These are phyloP conservation scores for Spathaspora jeffriesii DNA, from an alignment of 1,139 yeast species.

Conservation along the genomic window DNA sequence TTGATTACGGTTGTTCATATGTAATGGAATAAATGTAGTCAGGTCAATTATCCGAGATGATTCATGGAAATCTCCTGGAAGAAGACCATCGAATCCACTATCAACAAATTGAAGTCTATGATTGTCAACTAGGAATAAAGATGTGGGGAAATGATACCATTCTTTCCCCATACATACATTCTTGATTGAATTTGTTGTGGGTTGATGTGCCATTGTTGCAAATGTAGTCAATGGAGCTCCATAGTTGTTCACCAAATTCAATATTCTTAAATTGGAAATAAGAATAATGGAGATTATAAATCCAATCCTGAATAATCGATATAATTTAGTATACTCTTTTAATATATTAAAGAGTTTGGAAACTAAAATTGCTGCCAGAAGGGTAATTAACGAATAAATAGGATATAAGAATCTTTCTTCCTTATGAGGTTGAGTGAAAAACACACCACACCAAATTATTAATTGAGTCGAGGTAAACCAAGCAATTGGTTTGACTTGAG, in stretches of 20 bases:
- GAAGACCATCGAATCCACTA: conserved; percentile 82
- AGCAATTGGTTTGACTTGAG: conserved; percentile 11
- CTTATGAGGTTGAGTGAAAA: conserved; percentile 82
- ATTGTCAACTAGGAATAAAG: conserved; percentile 70
- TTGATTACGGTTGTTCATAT: conserved; percentile 73
- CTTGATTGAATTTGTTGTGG: conserved; percentile 7
- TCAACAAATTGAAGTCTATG: conserved; percentile 65
- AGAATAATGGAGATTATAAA: conserved; percentile 8
- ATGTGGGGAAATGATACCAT: conserved; percentile 92
- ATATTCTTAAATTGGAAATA: conserved; percentile 37
- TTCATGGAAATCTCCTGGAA: conserved; percentile 86
- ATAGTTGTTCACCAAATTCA: conserved; percentile 53
- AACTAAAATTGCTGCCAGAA: conserved; percentile 61
- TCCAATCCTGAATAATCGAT: conserved; percentile 11
- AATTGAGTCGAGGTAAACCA: conserved; percentile 32
- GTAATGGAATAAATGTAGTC: conserved; percentile 49
- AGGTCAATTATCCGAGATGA: conserved; percentile 18
- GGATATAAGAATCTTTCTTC: conserved; percentile 94
- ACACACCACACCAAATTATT: conserved; percentile 65
- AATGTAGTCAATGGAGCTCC: conserved; percentile 52
- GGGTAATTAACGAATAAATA: conserved; percentile 65
- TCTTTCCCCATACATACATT: conserved; percentile 89
- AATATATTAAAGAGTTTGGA: conserved; percentile 21
- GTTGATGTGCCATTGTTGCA: conserved; percentile 10
- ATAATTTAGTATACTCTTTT: conserved; percentile 6